A percentile compares a stretch with the other conserved stretches of the same genome.
phyloP scores from a whole-genome alignment of 2,329 filamentous ascomycete genomes.

The Colletotrichum coccodes region DNA sequence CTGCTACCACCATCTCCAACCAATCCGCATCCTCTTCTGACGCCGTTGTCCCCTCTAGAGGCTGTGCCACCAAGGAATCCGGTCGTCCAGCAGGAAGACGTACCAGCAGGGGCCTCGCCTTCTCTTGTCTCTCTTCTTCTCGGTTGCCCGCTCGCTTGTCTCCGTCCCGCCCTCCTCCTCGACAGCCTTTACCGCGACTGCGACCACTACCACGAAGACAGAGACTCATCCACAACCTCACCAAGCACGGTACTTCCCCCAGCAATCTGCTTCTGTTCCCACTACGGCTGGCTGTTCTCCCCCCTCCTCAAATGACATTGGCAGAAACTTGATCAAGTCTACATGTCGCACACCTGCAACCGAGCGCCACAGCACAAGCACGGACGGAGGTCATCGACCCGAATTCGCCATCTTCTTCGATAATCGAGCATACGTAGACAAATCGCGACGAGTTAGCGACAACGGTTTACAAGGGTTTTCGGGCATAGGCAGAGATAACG shows the following conservation, averaged over 20 bases:
- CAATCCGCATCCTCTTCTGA: slow-evolving; percentile 28
- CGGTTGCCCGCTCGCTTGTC: slow-evolving; percentile 7
- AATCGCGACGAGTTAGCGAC: background rate
- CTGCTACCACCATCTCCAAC: slow-evolving; percentile 10
- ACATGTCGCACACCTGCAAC: background rate
- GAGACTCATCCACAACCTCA: background rate
- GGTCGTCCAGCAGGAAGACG: slow-evolving; percentile 20
- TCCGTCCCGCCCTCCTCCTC: slow-evolving; percentile 14
- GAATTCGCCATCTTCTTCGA: slow-evolving; percentile 1
- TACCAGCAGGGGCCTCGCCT: slow-evolving; percentile 26
- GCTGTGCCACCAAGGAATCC: slow-evolving; percentile 30
- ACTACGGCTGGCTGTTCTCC: background rate
- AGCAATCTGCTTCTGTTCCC: background rate
- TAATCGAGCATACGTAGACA: background rate
- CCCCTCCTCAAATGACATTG: background rate
- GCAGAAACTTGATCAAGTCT: background rate
- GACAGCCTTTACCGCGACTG: background rate
- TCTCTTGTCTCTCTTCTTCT: slow-evolving; percentile 28
- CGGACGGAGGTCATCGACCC: background rate
- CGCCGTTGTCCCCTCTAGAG: slow-evolving; percentile 28
- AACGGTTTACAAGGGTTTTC: background rate
- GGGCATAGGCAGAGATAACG: slow-evolving; percentile 12
- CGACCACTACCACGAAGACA: background rate
- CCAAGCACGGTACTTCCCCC: slow-evolving; percentile 7
- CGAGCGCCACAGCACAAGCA: slow-evolving; percentile 2